These are phyloP conservation scores for Fusarium protoensiforme DNA, from an alignment of 2,329 filamentous ascomycete species.

Conservation along the genomic window DNA sequence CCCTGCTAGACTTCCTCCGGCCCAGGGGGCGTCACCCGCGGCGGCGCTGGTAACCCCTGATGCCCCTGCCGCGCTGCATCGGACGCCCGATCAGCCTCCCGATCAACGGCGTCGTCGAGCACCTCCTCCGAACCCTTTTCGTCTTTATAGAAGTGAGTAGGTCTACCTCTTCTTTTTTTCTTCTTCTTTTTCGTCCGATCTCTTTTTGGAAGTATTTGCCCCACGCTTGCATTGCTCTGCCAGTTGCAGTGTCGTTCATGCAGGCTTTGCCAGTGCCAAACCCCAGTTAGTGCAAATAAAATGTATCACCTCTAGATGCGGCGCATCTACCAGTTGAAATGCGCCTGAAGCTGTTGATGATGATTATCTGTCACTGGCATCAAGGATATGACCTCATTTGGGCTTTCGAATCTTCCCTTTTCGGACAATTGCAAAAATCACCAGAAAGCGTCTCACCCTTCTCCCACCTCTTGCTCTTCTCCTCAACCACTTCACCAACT, in stretches of 20 bases:
- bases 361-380: not conserved
- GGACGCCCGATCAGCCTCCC: constrained; percentile 43
- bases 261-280: constrained; percentile 9
- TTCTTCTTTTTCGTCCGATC: not conserved
- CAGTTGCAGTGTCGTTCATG: constrained; percentile 10
- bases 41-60: constrained; percentile 39
- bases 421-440: not conserved
- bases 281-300: constrained; percentile 16
- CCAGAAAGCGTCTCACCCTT: not conserved
- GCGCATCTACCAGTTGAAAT: not conserved
- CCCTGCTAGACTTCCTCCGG: constrained; percentile 20
- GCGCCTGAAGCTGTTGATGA: not conserved
- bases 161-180: not conserved
- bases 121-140: constrained; percentile 51
- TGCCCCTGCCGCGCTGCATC: constrained; percentile 36
- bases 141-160: constrained; percentile 51
- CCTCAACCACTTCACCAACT: not conserved
- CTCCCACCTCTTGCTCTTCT: not conserved
- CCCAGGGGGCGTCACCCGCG: constrained; percentile 30
- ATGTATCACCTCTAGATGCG: not conserved
- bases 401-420: not conserved
- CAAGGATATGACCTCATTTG: not conserved
- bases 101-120: constrained; percentile 38
- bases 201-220: not conserved
- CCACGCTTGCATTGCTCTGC: not conserved